Percentiles rank a stretch among this genome's conserved stretches.
Evolutionary conservation across 2,329 filamentous ascomycete species (phyloP).

Genomic region (Hymenoscyphus occultus): DNA sequence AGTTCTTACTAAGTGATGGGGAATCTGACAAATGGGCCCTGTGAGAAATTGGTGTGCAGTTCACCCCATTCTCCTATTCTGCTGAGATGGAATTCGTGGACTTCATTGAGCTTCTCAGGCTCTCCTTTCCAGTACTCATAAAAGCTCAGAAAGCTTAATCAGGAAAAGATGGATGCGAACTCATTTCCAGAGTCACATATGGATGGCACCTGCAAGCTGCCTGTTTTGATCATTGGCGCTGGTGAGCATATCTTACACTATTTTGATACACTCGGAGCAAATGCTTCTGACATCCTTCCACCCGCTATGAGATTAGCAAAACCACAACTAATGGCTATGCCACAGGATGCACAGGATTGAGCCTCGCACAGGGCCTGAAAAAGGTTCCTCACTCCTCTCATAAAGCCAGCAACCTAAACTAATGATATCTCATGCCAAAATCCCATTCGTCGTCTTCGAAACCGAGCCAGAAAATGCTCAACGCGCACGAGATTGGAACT

Average conservation of each 20-base stretch:
- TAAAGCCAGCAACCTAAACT: not conserved
- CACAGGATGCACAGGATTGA: constrained; percentile 35
- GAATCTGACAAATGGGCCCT: too few relatives aligned
- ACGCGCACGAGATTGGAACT: constrained; percentile 18
- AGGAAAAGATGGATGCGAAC: not conserved
- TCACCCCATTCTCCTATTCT: too few relatives aligned
- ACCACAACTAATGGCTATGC: not conserved
- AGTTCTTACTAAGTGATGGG: too few relatives aligned
- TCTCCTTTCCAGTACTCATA: not conserved
- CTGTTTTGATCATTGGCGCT: not conserved
- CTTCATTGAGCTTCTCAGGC: not conserved
- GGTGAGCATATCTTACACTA: not conserved
- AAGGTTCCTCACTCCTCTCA: constrained; percentile 30
- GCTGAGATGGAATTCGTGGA: not conserved
- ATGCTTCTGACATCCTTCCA: not conserved
- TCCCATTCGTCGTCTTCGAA: constrained; percentile 18
- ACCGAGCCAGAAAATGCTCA: constrained; percentile 3
- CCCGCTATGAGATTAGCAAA: not conserved
- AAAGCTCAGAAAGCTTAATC: not conserved
- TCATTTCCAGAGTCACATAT: not conserved
- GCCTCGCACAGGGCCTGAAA: constrained; percentile 41
- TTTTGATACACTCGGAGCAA: too few relatives aligned
- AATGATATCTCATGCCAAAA: not conserved
- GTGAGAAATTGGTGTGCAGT: too few relatives aligned
- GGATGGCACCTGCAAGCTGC: not conserved